Evolutionary conservation across 2,329 filamentous ascomycete species (phyloP).

Genomic region (Aureobasidium pullulans): DNA sequence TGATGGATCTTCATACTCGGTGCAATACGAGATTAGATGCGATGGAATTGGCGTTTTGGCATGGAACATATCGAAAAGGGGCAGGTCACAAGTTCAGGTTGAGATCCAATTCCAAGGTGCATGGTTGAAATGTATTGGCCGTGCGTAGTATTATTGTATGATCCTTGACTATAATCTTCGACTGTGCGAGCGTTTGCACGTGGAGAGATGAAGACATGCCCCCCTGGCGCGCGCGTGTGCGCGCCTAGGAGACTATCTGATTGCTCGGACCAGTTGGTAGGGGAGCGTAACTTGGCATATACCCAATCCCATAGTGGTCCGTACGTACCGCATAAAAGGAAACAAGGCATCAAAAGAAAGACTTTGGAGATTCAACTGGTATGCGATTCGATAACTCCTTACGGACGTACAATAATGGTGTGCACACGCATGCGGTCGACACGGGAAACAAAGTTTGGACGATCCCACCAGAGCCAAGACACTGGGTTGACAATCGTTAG

Average conservation of each 20-base stretch:
- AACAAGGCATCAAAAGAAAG: neutral
- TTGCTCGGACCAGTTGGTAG: neutral
- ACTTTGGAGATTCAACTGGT: neutral
- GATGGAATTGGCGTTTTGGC: constrained; percentile 3
- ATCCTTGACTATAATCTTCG: neutral
- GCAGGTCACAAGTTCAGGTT: neutral
- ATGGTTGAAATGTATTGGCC: neutral
- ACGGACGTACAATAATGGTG: neutral
- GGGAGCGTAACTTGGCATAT: neutral
- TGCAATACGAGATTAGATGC: neutral
- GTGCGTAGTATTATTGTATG: neutral
- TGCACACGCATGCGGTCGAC: neutral
- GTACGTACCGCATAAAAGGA: neutral
- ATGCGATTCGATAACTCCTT: neutral
- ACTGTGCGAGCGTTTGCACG: neutral
- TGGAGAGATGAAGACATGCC: neutral
- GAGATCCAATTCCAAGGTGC: neutral
- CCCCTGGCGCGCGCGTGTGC: neutral
- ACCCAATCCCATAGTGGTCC: neutral
- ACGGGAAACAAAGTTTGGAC: constrained; percentile 2
- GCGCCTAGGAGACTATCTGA: neutral
- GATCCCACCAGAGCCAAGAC: constrained; percentile 8
- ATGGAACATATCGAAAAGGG: neutral
- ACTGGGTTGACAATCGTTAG: neutral
- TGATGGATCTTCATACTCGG: neutral